Evolutionary conservation across 441 rosid species (phyloP).

Genomic region (Erodium moschatum): DNA sequence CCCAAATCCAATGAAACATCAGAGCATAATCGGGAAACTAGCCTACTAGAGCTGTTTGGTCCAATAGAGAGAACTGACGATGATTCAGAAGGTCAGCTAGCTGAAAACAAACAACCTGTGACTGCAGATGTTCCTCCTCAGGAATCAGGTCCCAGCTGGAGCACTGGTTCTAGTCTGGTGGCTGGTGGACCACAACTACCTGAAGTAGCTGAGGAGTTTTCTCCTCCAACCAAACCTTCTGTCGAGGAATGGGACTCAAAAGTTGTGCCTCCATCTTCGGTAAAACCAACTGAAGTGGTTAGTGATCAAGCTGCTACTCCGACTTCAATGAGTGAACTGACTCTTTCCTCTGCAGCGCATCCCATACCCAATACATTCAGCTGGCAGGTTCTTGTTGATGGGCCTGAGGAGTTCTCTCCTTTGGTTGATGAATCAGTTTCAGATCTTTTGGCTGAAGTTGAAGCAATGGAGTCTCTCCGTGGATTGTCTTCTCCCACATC

Average conservation of each 20-base stretch:
- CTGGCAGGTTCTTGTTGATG: constrained; percentile 64
- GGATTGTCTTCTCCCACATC: constrained; percentile 76
- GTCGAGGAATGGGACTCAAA: constrained; percentile 48
- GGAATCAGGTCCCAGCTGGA: constrained; percentile 68
- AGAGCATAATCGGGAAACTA: constrained; percentile 39
- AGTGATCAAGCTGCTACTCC: constrained; percentile 48
- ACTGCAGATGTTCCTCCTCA: constrained; percentile 41
- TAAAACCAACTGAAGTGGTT: constrained; percentile 35
- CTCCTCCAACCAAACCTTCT: constrained; percentile 35
- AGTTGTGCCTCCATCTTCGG: constrained; percentile 39
- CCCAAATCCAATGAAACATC: constrained; percentile 31
- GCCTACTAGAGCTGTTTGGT: constrained; percentile 43
- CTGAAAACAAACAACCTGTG: constrained; percentile 40
- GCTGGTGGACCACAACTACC: constrained; percentile 46
- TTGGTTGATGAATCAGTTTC: constrained; percentile 88
- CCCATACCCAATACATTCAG: constrained; percentile 35
- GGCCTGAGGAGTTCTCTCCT: constrained; percentile 51
- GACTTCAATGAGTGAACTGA: constrained; percentile 48
- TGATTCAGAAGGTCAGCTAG: constrained; percentile 37
- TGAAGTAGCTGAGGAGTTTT: constrained; percentile 44
- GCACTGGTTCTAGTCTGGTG: constrained; percentile 57
- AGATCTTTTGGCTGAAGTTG: constrained; percentile 93
- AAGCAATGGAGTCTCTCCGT: constrained; percentile 88
- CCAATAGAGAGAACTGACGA: constrained; percentile 36
- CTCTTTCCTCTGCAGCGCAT: constrained; percentile 34